A percentile compares a stretch with the other conserved stretches of the same genome.
These are phyloP conservation scores for Conoideocrella luteorostrata DNA, from an alignment of 2,329 filamentous ascomycete genomes.

Conservation along the genomic window DNA sequence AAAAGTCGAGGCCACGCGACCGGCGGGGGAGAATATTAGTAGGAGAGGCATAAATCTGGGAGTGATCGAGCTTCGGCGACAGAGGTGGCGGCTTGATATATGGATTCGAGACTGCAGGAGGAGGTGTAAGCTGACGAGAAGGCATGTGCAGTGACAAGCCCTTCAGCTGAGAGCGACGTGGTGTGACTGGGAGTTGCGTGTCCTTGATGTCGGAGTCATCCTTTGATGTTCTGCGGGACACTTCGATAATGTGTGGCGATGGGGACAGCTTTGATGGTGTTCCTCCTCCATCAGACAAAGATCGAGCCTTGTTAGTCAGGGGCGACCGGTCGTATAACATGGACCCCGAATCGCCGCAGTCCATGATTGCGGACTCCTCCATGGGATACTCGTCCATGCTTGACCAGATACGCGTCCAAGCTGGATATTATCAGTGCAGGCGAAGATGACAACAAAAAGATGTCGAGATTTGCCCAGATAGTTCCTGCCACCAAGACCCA, in stretches of 20 bases:
- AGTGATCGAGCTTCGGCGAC: conserved; percentile 79
- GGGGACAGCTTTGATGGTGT: conserved; percentile 52
- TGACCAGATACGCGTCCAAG: neutral
- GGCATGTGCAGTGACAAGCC: conserved; percentile 44
- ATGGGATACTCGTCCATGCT: conserved; percentile 8
- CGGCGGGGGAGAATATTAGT: conserved; percentile 82
- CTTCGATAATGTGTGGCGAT: conserved; percentile 50
- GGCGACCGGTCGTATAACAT: conserved; percentile 28
- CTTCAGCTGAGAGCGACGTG: conserved; percentile 60
- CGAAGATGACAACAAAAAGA: neutral
- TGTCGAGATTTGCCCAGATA: neutral
- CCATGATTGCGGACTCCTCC: conserved; percentile 29
- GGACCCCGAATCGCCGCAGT: conserved; percentile 15
- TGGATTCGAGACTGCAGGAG: conserved; percentile 27
- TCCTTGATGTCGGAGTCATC: conserved; percentile 56
- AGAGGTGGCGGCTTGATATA: conserved; percentile 57
- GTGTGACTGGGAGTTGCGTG: conserved; percentile 54
- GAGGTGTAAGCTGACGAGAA: conserved; percentile 29
- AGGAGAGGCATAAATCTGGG: conserved; percentile 79
- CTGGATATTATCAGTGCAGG: neutral
- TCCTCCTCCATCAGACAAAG: conserved; percentile 57
- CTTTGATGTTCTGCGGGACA: conserved; percentile 52
- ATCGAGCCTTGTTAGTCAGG: conserved; percentile 46
- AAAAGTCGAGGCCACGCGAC: conserved; percentile 88
- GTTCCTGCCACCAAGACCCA: neutral